Evolutionary conservation across 192 early-diverging fungal genomes (phyloP), one percentile per base, ranked within the genome.

Genomic region (Thamnidium elegans): DNA sequence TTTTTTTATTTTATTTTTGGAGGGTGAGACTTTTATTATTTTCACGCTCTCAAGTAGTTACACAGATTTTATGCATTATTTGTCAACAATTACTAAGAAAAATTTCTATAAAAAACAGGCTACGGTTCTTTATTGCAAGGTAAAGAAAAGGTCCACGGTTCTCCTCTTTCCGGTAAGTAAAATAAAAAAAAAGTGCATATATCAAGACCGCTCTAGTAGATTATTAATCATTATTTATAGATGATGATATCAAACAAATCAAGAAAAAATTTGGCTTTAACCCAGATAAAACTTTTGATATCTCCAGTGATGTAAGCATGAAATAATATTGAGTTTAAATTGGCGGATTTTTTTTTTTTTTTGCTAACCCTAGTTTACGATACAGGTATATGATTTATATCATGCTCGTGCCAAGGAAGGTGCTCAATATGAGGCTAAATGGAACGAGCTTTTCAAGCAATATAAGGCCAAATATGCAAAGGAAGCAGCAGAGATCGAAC

Each of bases 141-240:
- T 58, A 89, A 91, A 19, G 92, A 90, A 63, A 94, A 85, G 68
- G 97, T 95, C 50, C 97, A 99, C 78, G 97, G 97, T 59, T 67
- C 86, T 47, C 86, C 95, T 30, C 86, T 97, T 26, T 86, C 85
- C 31, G 47, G 71, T 73, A 73, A 58, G 66, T 50, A 14, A 11
- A 17, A 2, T 17, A 55, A 48, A 26, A 36, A 31, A 39, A n/a
- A 26, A 11, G 26, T 42, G n/a, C n/a, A n/a, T n/a, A 26, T 26
- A 52, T 54, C 34, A 36, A 31, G 23, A 55, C 9, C 23, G 42
- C 20, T 17, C 8, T 6, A 43, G 36, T 19, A 17, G 46, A 15
- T 19, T 48, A n/a, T 43, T 63, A 14, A 50, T 48, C 32, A 8
- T 21, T 48, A 36, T 23, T 48, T 32, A 19, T 51, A 71, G 86